Evolutionary conservation across 2,329 filamentous ascomycete genomes (phyloP).

Genomic region (Penicillium concentricum): DNA sequence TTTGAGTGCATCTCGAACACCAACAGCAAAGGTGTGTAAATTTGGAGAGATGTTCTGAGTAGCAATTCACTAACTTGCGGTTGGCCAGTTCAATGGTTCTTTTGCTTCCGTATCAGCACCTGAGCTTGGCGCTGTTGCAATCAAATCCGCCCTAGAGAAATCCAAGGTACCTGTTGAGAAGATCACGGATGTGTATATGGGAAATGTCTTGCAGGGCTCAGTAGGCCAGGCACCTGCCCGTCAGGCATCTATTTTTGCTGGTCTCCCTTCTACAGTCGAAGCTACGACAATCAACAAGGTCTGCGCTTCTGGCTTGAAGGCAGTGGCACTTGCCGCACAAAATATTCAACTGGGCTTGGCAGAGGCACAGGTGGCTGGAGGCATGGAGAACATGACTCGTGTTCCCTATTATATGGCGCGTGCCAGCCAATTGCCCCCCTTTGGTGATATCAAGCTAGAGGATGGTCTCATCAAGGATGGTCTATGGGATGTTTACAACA

Average conservation of each 20-base stretch:
- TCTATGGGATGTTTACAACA: constrained; percentile 91
- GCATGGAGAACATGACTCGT: constrained; percentile 97
- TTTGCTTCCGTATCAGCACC: constrained; percentile 80
- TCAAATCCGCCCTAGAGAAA: constrained; percentile 85
- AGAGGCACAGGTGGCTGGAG: constrained; percentile 86
- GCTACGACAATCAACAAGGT: constrained; percentile 97
- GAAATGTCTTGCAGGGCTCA: constrained; percentile 82
- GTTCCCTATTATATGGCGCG: constrained; percentile 89
- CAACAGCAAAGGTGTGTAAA: constrained; percentile 72
- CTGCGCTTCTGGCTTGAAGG: constrained; percentile 91
- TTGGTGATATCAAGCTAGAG: constrained; percentile 83
- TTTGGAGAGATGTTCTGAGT: not conserved
- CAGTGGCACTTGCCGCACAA: constrained; percentile 84
- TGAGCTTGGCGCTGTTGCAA: constrained; percentile 84
- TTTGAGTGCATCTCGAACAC: constrained; percentile 82
- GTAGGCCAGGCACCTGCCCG: constrained; percentile 89
- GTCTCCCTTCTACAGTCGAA: constrained; percentile 76
- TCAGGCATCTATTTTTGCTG: constrained; percentile 86
- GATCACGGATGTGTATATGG: constrained; percentile 95
- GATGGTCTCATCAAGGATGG: constrained; percentile 95
- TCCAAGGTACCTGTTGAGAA: constrained; percentile 76
- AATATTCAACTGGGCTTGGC: constrained; percentile 90
- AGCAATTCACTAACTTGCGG: constrained; percentile 8
- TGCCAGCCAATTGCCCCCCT: constrained; percentile 76
- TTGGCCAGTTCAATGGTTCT: constrained; percentile 83